Conservation (phyloP, 2,329 filamentous ascomycete species). For the Ascochyta koolunga region DNA sequence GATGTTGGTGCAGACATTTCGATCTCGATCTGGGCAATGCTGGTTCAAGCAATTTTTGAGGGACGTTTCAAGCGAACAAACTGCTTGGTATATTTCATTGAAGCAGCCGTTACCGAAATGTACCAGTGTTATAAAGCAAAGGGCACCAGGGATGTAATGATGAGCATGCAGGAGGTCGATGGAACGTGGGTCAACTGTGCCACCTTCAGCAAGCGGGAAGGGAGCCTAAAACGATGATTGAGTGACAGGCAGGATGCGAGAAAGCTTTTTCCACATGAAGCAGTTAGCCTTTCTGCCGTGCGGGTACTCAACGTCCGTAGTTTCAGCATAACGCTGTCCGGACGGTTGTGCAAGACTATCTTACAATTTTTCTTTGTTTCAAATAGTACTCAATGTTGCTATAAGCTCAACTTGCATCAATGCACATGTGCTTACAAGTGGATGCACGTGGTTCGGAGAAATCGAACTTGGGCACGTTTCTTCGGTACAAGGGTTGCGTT, state of each 20-base stretch:
- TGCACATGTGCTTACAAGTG: neutral
- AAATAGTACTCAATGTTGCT: neutral
- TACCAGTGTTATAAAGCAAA: constrained; percentile 5
- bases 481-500: neutral
- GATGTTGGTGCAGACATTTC: neutral
- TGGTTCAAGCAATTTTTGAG: neutral
- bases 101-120: neutral
- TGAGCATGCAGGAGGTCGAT: constrained; percentile 1
- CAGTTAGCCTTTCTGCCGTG: neutral
- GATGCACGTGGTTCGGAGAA: constrained; percentile 4
- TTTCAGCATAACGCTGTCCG: neutral
- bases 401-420: constrained; percentile 4
- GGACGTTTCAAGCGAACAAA: neutral
- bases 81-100: neutral
- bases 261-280: neutral
- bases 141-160: neutral
- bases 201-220: neutral
- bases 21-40: neutral
- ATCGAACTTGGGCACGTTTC: neutral
- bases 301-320: neutral
- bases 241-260: neutral
- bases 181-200: constrained; percentile 5
- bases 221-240: neutral
- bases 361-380: neutral
- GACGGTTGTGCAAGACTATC: neutral